A percentile compares a stretch with the other conserved stretches of the same genome.
Conservation (phyloP, 2,329 filamentous ascomycete genomes). For the Ceratocystis lukuohia region DNA sequence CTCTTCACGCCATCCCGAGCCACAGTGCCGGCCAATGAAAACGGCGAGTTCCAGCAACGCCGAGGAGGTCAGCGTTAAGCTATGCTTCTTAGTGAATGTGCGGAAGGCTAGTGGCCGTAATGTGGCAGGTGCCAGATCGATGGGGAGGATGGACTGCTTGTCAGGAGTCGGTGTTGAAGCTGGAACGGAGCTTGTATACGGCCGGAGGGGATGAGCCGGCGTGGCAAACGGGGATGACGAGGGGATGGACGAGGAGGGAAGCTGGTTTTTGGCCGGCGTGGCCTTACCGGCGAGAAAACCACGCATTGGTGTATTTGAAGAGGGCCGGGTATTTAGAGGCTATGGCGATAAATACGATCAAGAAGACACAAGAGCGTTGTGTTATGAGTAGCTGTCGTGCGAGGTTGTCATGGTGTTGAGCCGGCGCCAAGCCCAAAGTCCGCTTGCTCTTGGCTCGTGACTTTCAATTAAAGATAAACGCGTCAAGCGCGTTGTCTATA, state of each 20-base stretch:
- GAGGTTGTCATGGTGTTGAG: neutral
- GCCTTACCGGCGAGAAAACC: constrained; percentile 20
- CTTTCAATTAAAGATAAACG: constrained; percentile 15
- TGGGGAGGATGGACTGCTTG: constrained; percentile 56
- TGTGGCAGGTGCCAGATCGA: constrained; percentile 75
- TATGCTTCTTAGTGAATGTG: constrained; percentile 95
- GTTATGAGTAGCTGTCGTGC: neutral
- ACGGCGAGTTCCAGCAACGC: constrained; percentile 71
- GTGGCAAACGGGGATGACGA: constrained; percentile 89
- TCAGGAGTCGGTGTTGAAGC: constrained; percentile 22
- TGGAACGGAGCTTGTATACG: constrained; percentile 37
- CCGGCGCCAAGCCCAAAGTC: neutral
- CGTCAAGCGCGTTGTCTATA: constrained; percentile 9
- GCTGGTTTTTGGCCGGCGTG: constrained; percentile 19
- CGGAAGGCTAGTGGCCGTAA: constrained; percentile 84
- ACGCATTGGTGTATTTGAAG: constrained; percentile 13
- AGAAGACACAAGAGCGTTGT: neutral
- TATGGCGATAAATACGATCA: neutral
- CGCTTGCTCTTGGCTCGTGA: neutral
- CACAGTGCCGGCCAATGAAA: constrained; percentile 88
- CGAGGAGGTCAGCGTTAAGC: constrained; percentile 76
- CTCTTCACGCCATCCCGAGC: constrained; percentile 91
- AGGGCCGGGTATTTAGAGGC: neutral
- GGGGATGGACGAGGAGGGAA: constrained; percentile 49
- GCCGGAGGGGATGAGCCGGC: constrained; percentile 62